Percentiles rank a stretch among this genome's conserved stretches.
phyloP scores from a whole-genome alignment of 2,329 filamentous ascomycete genomes.

The Hortaea sp. region DNA sequence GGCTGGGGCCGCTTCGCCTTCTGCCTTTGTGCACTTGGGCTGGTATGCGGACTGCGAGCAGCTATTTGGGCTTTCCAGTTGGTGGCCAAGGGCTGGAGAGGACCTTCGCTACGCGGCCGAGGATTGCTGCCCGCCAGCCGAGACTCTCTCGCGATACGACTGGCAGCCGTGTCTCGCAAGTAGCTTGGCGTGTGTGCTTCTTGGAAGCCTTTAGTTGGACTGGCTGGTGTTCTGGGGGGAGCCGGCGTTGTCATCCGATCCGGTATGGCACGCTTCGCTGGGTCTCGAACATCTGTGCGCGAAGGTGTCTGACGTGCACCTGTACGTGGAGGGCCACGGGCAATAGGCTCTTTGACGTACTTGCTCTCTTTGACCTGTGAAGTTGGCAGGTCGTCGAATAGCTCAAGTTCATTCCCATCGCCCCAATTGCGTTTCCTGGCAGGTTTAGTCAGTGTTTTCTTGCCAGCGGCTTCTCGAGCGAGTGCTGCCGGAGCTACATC shows the following conservation, averaged over 20 bases:
- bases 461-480: constrained; percentile 44
- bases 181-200: constrained; percentile 47
- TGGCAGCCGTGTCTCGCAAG: constrained; percentile 56
- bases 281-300: constrained; percentile 20
- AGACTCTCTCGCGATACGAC: constrained; percentile 50
- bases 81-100: constrained; percentile 42
- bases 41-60: constrained; percentile 41
- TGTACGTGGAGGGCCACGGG: constrained; percentile 53
- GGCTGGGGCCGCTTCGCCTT: constrained; percentile 49
- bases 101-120: constrained; percentile 36
- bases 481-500: constrained; percentile 41
- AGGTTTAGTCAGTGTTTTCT: constrained; percentile 66
- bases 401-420: constrained; percentile 83
- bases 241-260: constrained; percentile 40
- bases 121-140: constrained; percentile 34
- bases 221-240: constrained; percentile 43
- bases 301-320: constrained; percentile 19
- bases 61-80: constrained; percentile 51
- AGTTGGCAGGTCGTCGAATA: constrained; percentile 89
- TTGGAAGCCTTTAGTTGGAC: constrained; percentile 34
- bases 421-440: constrained; percentile 66
- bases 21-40: constrained; percentile 39
- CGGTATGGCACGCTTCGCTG: constrained; percentile 21
- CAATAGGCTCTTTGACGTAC: constrained; percentile 70
- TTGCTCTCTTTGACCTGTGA: constrained; percentile 71